These are phyloP conservation scores for Trypanosoma cruzi DNA, from an alignment of 208 protist species.

Conservation along the genomic window DNA sequence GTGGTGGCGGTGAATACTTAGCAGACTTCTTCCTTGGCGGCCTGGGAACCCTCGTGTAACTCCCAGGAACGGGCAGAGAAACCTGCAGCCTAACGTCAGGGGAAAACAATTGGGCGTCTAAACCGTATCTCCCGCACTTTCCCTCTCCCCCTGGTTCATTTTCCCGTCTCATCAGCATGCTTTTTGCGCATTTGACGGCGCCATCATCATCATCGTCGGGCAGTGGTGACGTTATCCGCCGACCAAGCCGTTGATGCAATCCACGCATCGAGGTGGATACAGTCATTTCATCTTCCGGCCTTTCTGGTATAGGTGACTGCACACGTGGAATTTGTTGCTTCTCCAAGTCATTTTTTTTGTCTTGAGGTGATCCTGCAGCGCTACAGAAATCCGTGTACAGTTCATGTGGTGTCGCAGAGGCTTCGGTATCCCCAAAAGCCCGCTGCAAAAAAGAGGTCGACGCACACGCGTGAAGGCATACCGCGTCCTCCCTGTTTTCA, in stretches of 20 bases:
- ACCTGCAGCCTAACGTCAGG: neutral
- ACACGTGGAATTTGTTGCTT: neutral
- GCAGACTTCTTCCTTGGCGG: neutral
- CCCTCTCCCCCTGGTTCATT: neutral
- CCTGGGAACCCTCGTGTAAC: neutral
- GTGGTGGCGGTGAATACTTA: neutral
- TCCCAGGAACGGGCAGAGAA: neutral
- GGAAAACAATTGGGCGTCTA: neutral
- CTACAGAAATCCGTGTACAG: neutral
- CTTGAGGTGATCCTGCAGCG: neutral
- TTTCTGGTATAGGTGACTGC: conserved; percentile 5
- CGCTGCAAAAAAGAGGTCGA: neutral
- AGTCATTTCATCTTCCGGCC: neutral
- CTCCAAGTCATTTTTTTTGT: neutral
- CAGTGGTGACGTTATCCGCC: conserved; percentile 16
- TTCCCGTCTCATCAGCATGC: neutral
- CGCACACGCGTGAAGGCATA: neutral
- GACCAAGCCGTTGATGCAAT: neutral
- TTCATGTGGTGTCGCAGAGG: neutral
- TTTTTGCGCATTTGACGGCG: neutral
- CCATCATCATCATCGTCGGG: neutral
- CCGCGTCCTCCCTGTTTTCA: neutral
- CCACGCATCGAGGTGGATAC: neutral
- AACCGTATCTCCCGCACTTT: neutral
- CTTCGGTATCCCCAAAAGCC: neutral